phyloP scores from a whole-genome alignment of 1,284 basidiomycete genomes.

The Cystobasidium slooffiae region DNA sequence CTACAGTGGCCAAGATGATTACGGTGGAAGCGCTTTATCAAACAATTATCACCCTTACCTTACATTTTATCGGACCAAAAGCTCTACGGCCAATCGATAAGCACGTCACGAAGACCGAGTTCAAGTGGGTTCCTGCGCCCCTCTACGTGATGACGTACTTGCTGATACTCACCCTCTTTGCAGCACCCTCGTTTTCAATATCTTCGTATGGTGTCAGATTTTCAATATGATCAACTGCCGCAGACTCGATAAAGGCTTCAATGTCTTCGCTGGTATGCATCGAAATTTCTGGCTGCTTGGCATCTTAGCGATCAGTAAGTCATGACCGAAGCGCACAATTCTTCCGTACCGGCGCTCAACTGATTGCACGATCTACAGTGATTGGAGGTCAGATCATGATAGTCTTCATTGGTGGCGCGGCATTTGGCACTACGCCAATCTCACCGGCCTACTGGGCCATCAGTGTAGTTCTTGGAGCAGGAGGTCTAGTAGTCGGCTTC shows the following conservation, averaged over 20 bases:
- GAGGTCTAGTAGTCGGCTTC: conserved; percentile 30
- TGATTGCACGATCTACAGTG: conserved; percentile 8
- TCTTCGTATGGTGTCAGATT: conserved; percentile 49
- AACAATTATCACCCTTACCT: conserved; percentile 54
- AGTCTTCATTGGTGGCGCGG: conserved; percentile 48
- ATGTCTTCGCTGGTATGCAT: conserved; percentile 46
- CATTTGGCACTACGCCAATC: conserved; percentile 44
- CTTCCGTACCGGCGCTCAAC: neutral
- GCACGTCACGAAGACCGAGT: conserved; percentile 30
- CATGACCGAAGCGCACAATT: conserved; percentile 1
- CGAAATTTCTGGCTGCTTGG: conserved; percentile 46
- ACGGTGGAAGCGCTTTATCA: conserved; percentile 57
- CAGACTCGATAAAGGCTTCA: conserved; percentile 43
- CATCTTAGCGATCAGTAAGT: conserved; percentile 46
- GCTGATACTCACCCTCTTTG: neutral
- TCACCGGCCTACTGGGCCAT: conserved; percentile 31
- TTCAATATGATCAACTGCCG: conserved; percentile 48
- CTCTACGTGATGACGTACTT: neutral
- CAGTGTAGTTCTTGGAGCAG: conserved; percentile 28
- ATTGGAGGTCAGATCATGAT: conserved; percentile 46
- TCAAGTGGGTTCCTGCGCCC: conserved; percentile 19
- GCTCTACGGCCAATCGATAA: conserved; percentile 51
- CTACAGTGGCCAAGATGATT: conserved; percentile 58
- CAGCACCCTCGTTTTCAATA: conserved; percentile 49
- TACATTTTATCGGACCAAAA: conserved; percentile 55